A percentile compares a stretch with the other conserved stretches of the same genome.
phyloP scores from a whole-genome alignment of 495 filamentous ascomycete species.

The Evernia prunastri region DNA sequence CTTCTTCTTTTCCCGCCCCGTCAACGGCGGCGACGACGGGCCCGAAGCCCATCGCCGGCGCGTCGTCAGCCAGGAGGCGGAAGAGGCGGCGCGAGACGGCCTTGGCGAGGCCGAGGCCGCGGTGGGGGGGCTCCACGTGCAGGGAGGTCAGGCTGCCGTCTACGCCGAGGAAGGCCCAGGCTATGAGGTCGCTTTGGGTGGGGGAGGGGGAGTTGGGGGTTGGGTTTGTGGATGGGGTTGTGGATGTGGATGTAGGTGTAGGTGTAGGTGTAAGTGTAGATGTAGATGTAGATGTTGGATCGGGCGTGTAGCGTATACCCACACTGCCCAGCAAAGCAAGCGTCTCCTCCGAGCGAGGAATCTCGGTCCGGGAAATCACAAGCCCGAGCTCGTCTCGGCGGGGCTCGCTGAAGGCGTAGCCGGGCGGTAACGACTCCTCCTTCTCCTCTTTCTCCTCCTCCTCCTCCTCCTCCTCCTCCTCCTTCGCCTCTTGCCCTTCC shows the following conservation, averaged over 20 bases:
- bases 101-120: conserved; percentile 40
- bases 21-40: conserved; percentile 22
- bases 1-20: conserved; percentile 18
- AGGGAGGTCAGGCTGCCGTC: conserved; percentile 45
- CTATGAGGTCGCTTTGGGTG: too few species aligned
- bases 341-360: conserved; percentile 13
- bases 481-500: neutral
- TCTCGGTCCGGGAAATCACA: conserved; percentile 2
- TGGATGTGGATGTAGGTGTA: neutral
- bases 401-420: conserved; percentile 3
- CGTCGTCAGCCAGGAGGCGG: conserved; percentile 7
- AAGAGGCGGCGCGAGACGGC: conserved; percentile 34
- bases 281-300: neutral
- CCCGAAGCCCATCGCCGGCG: conserved; percentile 20
- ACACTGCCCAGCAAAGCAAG: neutral
- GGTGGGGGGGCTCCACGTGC: conserved; percentile 45
- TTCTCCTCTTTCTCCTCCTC: neutral
- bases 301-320: conserved; percentile 1
- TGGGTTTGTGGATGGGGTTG: neutral
- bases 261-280: neutral
- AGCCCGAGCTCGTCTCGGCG: neutral
- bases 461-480: neutral
- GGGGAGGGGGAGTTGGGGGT: neutral
- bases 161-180: conserved; percentile 35
- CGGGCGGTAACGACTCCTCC: neutral